A percentile compares a stretch with the other conserved stretches of the same genome.
Evolutionary conservation across 164 flowering plant genomes (phyloP).

Genomic region (Vitis cinerea): DNA sequence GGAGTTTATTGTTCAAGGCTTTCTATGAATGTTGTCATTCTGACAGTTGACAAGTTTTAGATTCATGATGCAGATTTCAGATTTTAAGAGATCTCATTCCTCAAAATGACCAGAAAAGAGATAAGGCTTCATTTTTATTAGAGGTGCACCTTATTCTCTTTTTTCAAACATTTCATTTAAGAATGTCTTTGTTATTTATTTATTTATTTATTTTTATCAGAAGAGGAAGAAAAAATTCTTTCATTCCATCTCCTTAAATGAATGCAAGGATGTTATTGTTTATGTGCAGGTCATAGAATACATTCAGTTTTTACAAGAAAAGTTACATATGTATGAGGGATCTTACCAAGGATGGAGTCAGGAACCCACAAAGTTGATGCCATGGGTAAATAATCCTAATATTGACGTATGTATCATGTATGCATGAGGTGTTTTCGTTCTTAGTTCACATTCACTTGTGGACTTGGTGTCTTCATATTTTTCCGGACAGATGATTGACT

Average conservation of each 20-base stretch:
- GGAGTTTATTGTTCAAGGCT: not conserved
- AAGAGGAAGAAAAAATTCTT: not conserved
- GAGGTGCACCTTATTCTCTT: slow-evolving; percentile 34
- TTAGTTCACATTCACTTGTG: too few relatives aligned
- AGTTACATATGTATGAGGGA: slow-evolving; percentile 59
- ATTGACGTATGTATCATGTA: not conserved
- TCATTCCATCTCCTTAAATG: not conserved
- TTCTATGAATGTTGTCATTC: not conserved
- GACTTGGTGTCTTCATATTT: too few relatives aligned
- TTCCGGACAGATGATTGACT: too few relatives aligned
- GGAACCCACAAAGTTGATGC: slow-evolving; percentile 54
- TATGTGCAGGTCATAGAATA: slow-evolving; percentile 77
- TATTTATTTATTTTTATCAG: not conserved
- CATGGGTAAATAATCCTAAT: slow-evolving; percentile 54
- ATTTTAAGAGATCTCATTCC: slow-evolving; percentile 56
- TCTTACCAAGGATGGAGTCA: slow-evolving; percentile 60
- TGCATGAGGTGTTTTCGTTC: not conserved
- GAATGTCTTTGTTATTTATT: not conserved
- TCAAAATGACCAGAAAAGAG: slow-evolving; percentile 66
- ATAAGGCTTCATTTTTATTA: slow-evolving; percentile 61
- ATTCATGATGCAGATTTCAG: slow-evolving; percentile 62
- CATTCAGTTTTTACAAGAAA: slow-evolving; percentile 73
- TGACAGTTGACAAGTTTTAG: not conserved
- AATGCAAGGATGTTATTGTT: not conserved
- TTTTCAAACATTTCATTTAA: not conserved